Conservation (phyloP, 306 rosid genomes). For the Psophocarpus tetragonolobus region DNA sequence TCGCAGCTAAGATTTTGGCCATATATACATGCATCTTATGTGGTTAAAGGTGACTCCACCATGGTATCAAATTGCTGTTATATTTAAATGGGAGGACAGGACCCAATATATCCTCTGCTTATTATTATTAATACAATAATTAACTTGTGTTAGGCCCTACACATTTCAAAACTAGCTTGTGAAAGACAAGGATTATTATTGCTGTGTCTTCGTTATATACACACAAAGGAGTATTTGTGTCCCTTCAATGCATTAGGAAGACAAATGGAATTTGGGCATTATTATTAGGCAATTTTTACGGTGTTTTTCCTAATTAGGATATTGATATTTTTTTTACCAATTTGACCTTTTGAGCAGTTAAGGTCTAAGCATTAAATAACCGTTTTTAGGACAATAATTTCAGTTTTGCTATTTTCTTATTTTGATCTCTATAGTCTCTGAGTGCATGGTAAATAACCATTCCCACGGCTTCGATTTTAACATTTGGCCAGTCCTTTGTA, state of each 20-base stretch:
- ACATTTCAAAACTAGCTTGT: slow-evolving; percentile 6
- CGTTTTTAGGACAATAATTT: neutral
- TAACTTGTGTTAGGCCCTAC: slow-evolving; percentile 27
- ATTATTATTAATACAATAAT: neutral
- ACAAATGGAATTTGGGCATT: slow-evolving; percentile 40
- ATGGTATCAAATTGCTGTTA: slow-evolving; percentile 9
- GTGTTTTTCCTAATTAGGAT: too few relatives aligned
- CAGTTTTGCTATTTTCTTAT: neutral
- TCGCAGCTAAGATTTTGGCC: slow-evolving; percentile 38
- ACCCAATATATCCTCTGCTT: neutral
- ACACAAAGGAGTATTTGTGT: slow-evolving; percentile 1
- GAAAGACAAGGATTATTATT: neutral
- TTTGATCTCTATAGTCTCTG: neutral
- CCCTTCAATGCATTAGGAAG: slow-evolving; percentile 55
- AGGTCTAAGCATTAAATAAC: neutral
- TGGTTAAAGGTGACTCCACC: slow-evolving; percentile 33
- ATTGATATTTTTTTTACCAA: too few relatives aligned
- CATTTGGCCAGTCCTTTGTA: slow-evolving; percentile 26
- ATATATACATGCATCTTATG: slow-evolving; percentile 33
- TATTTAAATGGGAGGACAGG: slow-evolving; percentile 10
- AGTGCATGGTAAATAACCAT: slow-evolving; percentile 10
- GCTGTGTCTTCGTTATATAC: slow-evolving; percentile 11
- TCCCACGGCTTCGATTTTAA: neutral
- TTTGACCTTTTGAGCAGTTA: neutral
- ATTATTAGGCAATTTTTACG: too few relatives aligned